Evolutionary conservation across 2,329 filamentous ascomycete species (phyloP).

Genomic region (Madurella fahalii): DNA sequence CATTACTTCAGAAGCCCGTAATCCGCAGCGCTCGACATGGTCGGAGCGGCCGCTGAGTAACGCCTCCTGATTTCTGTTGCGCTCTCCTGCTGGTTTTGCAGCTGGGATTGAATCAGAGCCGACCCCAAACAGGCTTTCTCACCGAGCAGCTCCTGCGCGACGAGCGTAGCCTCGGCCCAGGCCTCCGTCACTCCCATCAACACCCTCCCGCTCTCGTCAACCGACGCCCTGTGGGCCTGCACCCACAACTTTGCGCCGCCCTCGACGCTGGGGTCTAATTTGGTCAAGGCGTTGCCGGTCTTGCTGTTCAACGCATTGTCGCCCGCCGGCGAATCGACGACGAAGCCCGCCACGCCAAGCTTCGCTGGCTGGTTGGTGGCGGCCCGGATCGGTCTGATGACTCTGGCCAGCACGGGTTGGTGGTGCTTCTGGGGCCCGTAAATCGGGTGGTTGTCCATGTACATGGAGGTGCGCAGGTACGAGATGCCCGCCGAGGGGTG

Average conservation of each 20-base stretch:
- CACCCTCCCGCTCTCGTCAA: conserved; percentile 50
- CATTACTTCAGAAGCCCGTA: conserved; percentile 5
- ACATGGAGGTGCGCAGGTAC: conserved; percentile 54
- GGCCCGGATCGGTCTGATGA: conserved; percentile 43
- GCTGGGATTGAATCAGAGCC: conserved; percentile 11
- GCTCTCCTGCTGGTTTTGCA: conserved; percentile 28
- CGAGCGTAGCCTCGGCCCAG: conserved; percentile 35
- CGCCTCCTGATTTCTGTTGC: not conserved
- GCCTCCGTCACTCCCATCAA: conserved; percentile 42
- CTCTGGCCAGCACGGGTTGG: conserved; percentile 46
- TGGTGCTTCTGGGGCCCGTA: conserved; percentile 55
- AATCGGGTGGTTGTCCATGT: conserved; percentile 56
- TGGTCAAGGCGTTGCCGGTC: conserved; percentile 5
- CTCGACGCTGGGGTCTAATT: conserved; percentile 42
- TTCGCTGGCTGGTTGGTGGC: conserved; percentile 33
- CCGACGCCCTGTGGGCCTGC: conserved; percentile 39
- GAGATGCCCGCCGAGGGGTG: conserved; percentile 61
- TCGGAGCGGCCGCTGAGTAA: conserved; percentile 5
- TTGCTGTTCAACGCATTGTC: conserved; percentile 41
- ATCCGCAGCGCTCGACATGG: conserved; percentile 13
- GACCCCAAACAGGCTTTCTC: conserved; percentile 31
- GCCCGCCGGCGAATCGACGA: conserved; percentile 40
- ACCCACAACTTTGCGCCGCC: conserved; percentile 56
- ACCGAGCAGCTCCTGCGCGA: conserved; percentile 45
- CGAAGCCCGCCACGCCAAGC: conserved; percentile 54